Evolutionary conservation across 441 rosid species (phyloP).

Genomic region (Biscutella laevigata): DNA sequence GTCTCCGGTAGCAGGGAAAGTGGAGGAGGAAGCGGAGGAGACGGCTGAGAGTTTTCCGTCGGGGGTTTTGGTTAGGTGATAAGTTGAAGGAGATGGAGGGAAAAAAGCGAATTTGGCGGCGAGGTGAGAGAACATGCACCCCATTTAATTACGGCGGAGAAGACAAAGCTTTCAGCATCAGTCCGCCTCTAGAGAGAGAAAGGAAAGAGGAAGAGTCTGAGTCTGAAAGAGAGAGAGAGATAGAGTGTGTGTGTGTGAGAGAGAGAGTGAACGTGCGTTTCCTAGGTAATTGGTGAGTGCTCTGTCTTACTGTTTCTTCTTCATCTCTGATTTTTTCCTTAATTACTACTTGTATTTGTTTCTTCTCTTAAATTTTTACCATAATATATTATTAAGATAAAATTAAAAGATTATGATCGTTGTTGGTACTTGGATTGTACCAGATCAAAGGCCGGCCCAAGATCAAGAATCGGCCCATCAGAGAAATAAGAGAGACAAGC

Average conservation of each 20-base stretch:
- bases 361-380: background rate
- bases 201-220: background rate
- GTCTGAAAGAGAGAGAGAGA: conserved; percentile 1
- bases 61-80: conserved; percentile 57
- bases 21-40: conserved; percentile 51
- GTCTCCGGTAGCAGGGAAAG: conserved; percentile 55
- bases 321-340: background rate
- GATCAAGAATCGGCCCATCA: no score
- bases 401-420: no score
- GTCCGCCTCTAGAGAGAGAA: conserved; percentile 11
- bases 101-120: conserved; percentile 98
- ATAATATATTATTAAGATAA: no score
- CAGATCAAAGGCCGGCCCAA: no score
- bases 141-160: conserved; percentile 40
- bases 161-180: conserved; percentile 16
- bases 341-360: background rate
- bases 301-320: conserved; percentile 29
- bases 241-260: background rate
- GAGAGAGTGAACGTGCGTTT: conserved; percentile 33
- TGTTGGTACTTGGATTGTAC: no score
- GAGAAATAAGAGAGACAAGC: no score
- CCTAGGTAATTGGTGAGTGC: conserved; percentile 31
- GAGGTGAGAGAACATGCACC: conserved; percentile 84
- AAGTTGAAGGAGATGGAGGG: conserved; percentile 95
- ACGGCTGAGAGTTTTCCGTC: conserved; percentile 66